A percentile compares a stretch with the other conserved stretches of the same genome.
Evolutionary conservation across 345 rosid genomes (phyloP).

Genomic region (Lumnitzera racemosa): DNA sequence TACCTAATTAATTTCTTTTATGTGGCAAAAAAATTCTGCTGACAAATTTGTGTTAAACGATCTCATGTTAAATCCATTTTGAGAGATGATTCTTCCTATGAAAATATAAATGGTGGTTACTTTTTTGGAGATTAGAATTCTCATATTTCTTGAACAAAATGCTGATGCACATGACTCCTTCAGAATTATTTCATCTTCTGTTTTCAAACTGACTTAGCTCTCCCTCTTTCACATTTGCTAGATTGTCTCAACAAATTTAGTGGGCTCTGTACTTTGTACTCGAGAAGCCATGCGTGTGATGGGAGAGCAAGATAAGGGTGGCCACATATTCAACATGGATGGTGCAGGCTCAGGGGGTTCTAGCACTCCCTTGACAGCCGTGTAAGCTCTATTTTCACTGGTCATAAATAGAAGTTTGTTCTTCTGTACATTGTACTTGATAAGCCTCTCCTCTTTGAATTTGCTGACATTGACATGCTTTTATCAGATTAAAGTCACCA

Average conservation of each 20-base stretch:
- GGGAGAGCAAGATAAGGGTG: constrained; percentile 61
- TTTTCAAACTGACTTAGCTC: not conserved
- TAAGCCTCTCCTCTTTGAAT: not conserved
- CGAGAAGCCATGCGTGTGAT: constrained; percentile 81
- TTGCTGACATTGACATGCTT: not conserved
- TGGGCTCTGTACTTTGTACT: constrained; percentile 91
- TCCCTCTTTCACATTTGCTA: constrained; percentile 16
- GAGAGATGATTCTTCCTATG: too few relatives aligned
- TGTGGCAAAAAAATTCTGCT: too few relatives aligned
- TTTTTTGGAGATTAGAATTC: too few relatives aligned
- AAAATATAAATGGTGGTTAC: too few relatives aligned
- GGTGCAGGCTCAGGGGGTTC: constrained; percentile 99
- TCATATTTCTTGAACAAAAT: too few relatives aligned
- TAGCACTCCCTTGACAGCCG: constrained; percentile 95
- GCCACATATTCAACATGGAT: constrained; percentile 95
- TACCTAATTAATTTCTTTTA: too few relatives aligned
- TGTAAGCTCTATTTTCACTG: constrained; percentile 35
- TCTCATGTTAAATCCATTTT: too few relatives aligned
- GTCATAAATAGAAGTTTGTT: not conserved
- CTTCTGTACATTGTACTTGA: not conserved
- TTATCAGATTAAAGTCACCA: not conserved
- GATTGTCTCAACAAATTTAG: constrained; percentile 94
- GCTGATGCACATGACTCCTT: too few relatives aligned
- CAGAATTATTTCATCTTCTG: too few relatives aligned
- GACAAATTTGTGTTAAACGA: too few relatives aligned